phyloP scores from a whole-genome alignment of 2,329 filamentous ascomycete genomes.

The Neurospora crassa region DNA sequence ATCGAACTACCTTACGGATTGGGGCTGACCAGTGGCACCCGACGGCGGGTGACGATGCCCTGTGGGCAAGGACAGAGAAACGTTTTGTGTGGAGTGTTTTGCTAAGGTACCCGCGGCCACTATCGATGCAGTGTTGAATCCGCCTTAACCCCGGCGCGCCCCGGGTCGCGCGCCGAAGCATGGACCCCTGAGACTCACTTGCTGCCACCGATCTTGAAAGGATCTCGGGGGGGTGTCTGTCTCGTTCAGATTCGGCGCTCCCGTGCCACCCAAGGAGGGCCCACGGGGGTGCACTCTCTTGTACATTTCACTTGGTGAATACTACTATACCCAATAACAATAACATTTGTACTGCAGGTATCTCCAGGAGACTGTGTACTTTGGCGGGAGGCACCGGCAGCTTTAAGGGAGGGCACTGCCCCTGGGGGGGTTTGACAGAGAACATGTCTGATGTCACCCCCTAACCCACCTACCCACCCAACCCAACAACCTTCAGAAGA shows the following conservation, averaged over 20 bases:
- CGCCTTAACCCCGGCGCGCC: not conserved
- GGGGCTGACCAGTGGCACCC: not conserved
- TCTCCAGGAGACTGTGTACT: not conserved
- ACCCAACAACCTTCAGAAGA: not conserved
- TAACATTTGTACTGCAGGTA: too few relatives aligned
- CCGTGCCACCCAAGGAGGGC: not conserved
- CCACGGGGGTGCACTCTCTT: not conserved
- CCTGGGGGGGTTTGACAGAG: not conserved
- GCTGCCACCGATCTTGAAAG: not conserved
- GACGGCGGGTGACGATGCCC: not conserved
- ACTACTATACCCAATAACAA: not conserved
- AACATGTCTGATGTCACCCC: not conserved
- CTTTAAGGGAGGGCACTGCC: not conserved
- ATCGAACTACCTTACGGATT: not conserved
- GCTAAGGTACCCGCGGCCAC: not conserved
- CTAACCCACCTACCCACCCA: not conserved
- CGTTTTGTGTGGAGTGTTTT: not conserved
- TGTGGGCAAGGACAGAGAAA: not conserved
- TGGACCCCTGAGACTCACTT: not conserved
- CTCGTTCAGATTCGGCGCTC: not conserved
- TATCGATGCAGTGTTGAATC: not conserved
- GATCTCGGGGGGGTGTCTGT: not conserved
- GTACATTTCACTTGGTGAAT: not conserved
- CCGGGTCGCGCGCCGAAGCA: not conserved
- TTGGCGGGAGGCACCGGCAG: not conserved